Conservation (phyloP, 2,329 filamentous ascomycete species). For the Laburnicola sp. region DNA sequence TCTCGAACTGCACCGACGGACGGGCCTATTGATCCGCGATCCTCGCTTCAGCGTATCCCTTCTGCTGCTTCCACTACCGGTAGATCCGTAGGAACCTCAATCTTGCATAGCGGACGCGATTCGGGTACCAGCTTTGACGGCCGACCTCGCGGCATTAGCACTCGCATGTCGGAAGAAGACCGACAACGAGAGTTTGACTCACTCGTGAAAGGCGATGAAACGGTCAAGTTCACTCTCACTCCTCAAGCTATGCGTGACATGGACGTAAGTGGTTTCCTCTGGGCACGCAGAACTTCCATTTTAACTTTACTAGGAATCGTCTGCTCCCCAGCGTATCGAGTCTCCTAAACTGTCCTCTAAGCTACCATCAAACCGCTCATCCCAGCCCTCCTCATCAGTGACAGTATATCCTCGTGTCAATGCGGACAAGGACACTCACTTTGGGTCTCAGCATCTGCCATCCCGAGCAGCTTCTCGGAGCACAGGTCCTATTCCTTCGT, state of each 20-base stretch:
- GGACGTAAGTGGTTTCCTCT: constrained; percentile 41
- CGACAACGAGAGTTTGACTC: constrained; percentile 52
- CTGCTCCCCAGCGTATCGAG: constrained; percentile 25
- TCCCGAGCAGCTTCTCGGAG: constrained; percentile 26
- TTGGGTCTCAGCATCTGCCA: constrained; percentile 33
- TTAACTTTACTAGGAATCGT: constrained; percentile 26
- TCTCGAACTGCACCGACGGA: constrained; percentile 23
- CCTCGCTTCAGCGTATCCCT: constrained; percentile 38
- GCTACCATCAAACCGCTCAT: too few species aligned
- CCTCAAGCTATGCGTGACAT: constrained; percentile 51
- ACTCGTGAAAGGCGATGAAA: constrained; percentile 52
- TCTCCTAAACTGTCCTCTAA: constrained; percentile 16
- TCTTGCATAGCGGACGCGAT: constrained; percentile 38
- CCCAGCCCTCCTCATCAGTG: constrained; percentile 24
- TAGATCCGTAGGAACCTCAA: constrained; percentile 36
- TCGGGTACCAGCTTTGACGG: constrained; percentile 37
- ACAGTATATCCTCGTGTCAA: constrained; percentile 39
- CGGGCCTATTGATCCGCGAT: constrained; percentile 23
- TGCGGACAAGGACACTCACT: constrained; percentile 32
- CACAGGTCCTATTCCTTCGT: constrained; percentile 29
- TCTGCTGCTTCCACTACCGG: constrained; percentile 33
- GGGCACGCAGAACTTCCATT: neutral
- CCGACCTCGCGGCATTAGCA: constrained; percentile 32
- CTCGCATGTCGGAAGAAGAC: constrained; percentile 45
- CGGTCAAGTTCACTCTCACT: constrained; percentile 55